Percentiles rank a stretch among this genome's conserved stretches.
Conservation (phyloP, 2,329 filamentous ascomycete genomes). For the Colletotrichum nymphaeae region DNA sequence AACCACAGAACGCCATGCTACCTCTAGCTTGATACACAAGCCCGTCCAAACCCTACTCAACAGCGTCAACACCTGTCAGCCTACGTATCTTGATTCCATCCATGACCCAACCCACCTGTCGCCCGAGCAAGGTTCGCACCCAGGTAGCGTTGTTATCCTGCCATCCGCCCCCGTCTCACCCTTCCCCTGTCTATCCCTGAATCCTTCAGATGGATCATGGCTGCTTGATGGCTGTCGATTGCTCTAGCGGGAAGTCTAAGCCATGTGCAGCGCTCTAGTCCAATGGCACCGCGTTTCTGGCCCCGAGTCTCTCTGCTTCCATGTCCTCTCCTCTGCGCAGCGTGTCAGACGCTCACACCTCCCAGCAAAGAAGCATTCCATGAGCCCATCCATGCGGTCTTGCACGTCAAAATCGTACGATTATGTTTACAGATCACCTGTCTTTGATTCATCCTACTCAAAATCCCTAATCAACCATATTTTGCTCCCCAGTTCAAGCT, state of each 20-base stretch:
- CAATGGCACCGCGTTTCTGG: constrained; percentile 6
- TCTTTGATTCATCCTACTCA: constrained; percentile 25
- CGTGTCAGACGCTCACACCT: constrained; percentile 24
- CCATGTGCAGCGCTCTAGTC: constrained; percentile 10
- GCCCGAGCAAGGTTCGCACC: constrained; percentile 24
- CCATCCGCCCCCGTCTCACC: neutral
- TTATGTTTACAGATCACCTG: constrained; percentile 37
- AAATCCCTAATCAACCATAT: constrained; percentile 29
- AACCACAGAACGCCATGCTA: neutral
- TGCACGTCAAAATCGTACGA: constrained; percentile 36
- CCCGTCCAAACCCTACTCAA: neutral
- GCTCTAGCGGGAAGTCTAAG: constrained; percentile 16
- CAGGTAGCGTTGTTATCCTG: neutral
- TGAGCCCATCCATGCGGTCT: constrained; percentile 31
- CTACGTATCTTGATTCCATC: constrained; percentile 9
- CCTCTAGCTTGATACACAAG: neutral
- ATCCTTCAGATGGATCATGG: constrained; percentile 4
- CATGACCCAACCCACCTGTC: constrained; percentile 14
- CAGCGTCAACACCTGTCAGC: constrained; percentile 6
- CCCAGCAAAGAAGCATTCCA: constrained; percentile 30
- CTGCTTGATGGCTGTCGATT: neutral
- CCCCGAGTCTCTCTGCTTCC: neutral
- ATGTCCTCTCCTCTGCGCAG: constrained; percentile 16
- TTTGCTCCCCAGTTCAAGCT: constrained; percentile 28
- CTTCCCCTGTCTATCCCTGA: neutral